phyloP scores from a whole-genome alignment of 768 basidiomycete genomes.

The Russula olivacea region DNA sequence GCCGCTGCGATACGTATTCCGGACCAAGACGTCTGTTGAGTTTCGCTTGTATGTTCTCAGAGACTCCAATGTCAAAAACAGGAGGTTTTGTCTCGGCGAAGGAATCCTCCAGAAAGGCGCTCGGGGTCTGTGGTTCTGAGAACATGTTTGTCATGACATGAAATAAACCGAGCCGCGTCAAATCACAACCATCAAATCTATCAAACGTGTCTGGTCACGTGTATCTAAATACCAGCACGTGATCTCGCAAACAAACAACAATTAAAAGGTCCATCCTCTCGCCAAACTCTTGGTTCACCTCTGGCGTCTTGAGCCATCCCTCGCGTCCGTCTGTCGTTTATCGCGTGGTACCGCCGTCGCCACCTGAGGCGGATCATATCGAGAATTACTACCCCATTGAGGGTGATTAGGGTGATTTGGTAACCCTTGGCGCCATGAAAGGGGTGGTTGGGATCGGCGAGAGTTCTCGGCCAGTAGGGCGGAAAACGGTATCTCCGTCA shows the following conservation, averaged over 20 bases:
- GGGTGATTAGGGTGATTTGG: background rate
- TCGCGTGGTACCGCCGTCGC: background rate
- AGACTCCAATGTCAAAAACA: background rate
- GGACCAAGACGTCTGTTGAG: constrained; percentile 88
- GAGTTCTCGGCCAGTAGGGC: background rate
- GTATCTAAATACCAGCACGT: background rate
- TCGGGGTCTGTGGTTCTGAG: constrained; percentile 19
- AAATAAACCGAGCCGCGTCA: no score
- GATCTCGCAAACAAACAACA: background rate
- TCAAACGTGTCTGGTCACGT: background rate
- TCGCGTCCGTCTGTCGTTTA: background rate
- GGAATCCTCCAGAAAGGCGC: constrained; percentile 3
- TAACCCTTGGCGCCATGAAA: background rate
- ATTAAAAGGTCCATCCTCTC: background rate
- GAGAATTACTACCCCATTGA: background rate
- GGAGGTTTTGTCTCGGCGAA: constrained; percentile 13
- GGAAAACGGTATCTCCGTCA: background rate
- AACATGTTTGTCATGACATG: constrained; percentile 12
- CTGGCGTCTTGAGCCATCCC: background rate
- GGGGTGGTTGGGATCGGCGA: constrained; percentile 2
- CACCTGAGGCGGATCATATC: background rate
- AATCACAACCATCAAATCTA: no score
- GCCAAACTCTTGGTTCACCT: background rate
- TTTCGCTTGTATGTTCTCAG: constrained; percentile 73
- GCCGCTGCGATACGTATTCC: constrained; percentile 84